phyloP scores from a whole-genome alignment of 495 filamentous ascomycete genomes.

The Talaromyces proteolyticus region DNA sequence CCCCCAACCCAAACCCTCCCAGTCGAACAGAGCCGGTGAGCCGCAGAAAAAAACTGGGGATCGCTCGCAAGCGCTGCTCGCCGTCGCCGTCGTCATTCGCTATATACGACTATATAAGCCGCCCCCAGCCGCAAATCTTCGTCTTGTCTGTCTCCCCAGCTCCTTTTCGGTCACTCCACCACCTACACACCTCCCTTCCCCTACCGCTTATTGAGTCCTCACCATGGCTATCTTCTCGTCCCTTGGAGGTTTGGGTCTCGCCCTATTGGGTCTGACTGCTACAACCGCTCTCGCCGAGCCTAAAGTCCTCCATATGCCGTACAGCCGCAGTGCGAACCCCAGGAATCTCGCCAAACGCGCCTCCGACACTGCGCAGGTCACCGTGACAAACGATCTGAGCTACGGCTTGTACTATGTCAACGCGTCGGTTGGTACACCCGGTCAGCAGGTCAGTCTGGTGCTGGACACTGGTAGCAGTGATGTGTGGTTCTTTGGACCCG shows the following conservation, averaged over 20 bases:
- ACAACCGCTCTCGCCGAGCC: slow-evolving; percentile 4
- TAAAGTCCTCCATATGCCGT: slow-evolving; percentile 5
- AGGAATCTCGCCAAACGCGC: background rate
- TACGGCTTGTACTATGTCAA: slow-evolving; percentile 51
- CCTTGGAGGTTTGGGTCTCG: no score
- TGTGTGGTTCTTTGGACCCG: slow-evolving; percentile 51
- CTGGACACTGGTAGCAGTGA: slow-evolving; percentile 75
- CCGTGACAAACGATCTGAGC: slow-evolving; percentile 43
- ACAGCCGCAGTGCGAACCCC: background rate
- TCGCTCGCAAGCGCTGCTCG: no score
- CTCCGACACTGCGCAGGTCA: slow-evolving; percentile 45
- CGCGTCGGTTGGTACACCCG: slow-evolving; percentile 57
- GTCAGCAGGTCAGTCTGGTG: slow-evolving; percentile 46
- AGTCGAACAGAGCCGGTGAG: no score
- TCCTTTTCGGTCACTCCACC: background rate
- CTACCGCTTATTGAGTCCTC: background rate
- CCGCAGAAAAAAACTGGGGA: no score
- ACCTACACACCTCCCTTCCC: background rate
- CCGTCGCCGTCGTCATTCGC: no score
- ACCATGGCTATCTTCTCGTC: background rate
- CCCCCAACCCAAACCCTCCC: no score
- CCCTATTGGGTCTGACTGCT: slow-evolving; percentile 1
- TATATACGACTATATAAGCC: no score
- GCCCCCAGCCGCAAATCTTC: no score
- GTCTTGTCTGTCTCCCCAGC: background rate